Evolutionary conservation across 2,329 filamentous ascomycete genomes (phyloP).

Genomic region (Phaeosphaeriaceae sp.): DNA sequence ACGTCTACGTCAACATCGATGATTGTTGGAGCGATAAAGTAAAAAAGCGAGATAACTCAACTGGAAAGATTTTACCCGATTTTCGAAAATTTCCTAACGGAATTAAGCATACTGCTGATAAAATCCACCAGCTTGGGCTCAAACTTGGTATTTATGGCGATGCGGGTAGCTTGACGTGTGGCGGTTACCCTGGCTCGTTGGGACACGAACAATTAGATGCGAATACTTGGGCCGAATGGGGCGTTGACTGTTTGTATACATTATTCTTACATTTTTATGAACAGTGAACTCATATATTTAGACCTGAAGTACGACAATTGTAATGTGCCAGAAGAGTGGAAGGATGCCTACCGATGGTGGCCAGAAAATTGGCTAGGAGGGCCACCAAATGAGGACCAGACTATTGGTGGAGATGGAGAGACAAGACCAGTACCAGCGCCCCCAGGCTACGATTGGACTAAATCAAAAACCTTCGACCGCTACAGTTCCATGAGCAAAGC

Average conservation of each 20-base stretch:
- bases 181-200: slow-evolving; percentile 62
- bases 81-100: slow-evolving; percentile 66
- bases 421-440: slow-evolving; percentile 49
- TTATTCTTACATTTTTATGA: neutral
- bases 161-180: slow-evolving; percentile 59
- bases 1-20: slow-evolving; percentile 62
- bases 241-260: slow-evolving; percentile 30
- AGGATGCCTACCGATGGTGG: slow-evolving; percentile 49
- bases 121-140: slow-evolving; percentile 63
- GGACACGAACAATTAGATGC: slow-evolving; percentile 65
- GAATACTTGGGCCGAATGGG: slow-evolving; percentile 56
- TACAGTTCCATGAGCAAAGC: slow-evolving; percentile 58
- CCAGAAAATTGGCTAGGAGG: slow-evolving; percentile 45
- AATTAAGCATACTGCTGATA: slow-evolving; percentile 60
- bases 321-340: slow-evolving; percentile 46
- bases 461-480: slow-evolving; percentile 55
- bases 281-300: neutral
- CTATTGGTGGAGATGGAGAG: slow-evolving; percentile 20
- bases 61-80: slow-evolving; percentile 42
- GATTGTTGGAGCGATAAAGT: slow-evolving; percentile 63
- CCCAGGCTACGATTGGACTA: slow-evolving; percentile 57
- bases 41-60: slow-evolving; percentile 43
- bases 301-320: slow-evolving; percentile 45
- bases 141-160: slow-evolving; percentile 69
- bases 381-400: slow-evolving; percentile 52